A percentile compares a stretch with the other conserved stretches of the same genome.
Evolutionary conservation across 768 basidiomycete genomes (phyloP).

Genomic region (Lyophyllum shimeji): DNA sequence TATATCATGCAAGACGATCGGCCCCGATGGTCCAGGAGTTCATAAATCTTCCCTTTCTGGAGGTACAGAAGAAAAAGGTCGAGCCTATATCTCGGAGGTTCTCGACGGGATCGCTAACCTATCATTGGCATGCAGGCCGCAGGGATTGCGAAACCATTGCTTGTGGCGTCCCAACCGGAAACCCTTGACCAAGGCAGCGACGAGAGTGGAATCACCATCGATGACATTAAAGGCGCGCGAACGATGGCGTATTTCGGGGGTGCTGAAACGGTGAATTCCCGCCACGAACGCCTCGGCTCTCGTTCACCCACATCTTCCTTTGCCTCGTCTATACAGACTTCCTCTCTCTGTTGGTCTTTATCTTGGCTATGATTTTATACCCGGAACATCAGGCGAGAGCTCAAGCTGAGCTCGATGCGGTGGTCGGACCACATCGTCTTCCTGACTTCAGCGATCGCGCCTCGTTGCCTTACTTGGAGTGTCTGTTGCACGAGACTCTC

Average conservation of each 20-base stretch:
- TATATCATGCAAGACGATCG: slow-evolving; percentile 4
- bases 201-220: background rate
- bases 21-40: background rate
- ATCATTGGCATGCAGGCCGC: background rate
- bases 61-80: no score
- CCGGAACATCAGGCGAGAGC: slow-evolving; percentile 20
- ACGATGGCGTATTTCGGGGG: slow-evolving; percentile 4
- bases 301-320: no score
- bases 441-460: slow-evolving; percentile 31
- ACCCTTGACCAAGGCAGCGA: background rate
- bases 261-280: slow-evolving; percentile 7
- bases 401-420: slow-evolving; percentile 41
- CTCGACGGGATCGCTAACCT: slow-evolving; percentile 15
- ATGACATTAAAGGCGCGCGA: slow-evolving; percentile 5
- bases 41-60: slow-evolving; percentile 18
- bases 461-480: slow-evolving; percentile 37
- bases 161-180: slow-evolving; percentile 9
- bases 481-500: slow-evolving; percentile 31
- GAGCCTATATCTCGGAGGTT: no score
- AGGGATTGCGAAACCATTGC: slow-evolving; percentile 13
- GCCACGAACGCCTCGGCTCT: no score
- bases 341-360: slow-evolving; percentile 28
- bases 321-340: no score
- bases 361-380: slow-evolving; percentile 15
- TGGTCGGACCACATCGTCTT: slow-evolving; percentile 35